Percentiles rank a stretch among this genome's conserved stretches.
Evolutionary conservation across 306 rosid genomes (phyloP).

Genomic region (Castanea sativa): DNA sequence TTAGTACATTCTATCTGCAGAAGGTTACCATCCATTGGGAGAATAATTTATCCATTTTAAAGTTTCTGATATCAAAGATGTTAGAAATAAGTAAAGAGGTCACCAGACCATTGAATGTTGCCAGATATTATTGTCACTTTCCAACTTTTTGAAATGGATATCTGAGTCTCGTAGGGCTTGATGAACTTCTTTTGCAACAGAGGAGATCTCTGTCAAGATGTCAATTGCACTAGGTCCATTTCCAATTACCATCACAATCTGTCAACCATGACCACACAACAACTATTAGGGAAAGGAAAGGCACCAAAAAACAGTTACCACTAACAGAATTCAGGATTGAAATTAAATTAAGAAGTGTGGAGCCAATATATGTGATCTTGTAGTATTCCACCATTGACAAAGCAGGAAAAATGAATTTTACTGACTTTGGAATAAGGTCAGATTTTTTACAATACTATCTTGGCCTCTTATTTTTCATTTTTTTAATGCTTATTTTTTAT

Average conservation of each 20-base stretch:
- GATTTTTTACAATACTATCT: no score
- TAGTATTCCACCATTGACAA: not conserved
- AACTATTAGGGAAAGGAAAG: not conserved
- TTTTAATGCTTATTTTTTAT: no score
- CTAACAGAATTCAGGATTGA: no score
- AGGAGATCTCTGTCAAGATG: constrained; percentile 1
- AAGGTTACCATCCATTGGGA: not conserved
- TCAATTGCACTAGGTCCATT: constrained; percentile 1
- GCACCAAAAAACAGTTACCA: not conserved
- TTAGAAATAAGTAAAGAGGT: not conserved
- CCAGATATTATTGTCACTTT: not conserved
- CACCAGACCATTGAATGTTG: not conserved
- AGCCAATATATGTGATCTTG: not conserved
- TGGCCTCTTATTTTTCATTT: no score
- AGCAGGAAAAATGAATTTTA: not conserved
- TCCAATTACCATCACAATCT: not conserved
- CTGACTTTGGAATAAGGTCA: not conserved
- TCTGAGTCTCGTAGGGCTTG: not conserved
- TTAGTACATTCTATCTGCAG: constrained; percentile 22
- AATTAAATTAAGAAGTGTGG: not conserved
- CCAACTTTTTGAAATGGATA: not conserved
- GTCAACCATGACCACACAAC: not conserved
- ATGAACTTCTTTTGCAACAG: constrained; percentile 6
- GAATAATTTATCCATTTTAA: not conserved
- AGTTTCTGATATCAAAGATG: not conserved